Evolutionary conservation across 495 filamentous ascomycete species (phyloP), one percentile per base, ranked within the genome.

Genomic region (Symbiotaphrina buchneri): DNA sequence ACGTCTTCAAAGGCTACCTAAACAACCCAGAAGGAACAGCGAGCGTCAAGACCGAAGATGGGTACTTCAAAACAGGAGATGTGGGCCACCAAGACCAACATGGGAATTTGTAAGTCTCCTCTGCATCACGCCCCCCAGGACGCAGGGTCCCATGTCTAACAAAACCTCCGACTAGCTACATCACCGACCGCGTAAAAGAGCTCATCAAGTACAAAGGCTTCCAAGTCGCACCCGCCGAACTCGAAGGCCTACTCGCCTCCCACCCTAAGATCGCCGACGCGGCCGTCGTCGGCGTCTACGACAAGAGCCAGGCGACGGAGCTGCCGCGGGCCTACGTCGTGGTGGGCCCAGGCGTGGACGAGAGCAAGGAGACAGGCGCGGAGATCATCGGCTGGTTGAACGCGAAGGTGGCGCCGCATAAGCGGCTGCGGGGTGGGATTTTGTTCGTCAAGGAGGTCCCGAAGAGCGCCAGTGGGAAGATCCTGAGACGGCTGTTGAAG

Each of bases 401-500:
- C 3, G 39, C 34, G 21, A 53, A 48, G 40, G 68, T 84, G 0
- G 61, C 73, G 2, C 52, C 58, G 7, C 69, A 85, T 41, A 93
- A 94, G 59, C 60, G 63, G 35, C 52, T 93, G 42, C 64, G 76
- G 19, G 85, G 85, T 11, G 85, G 85, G 2, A 63, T 93, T 0
- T 61, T 60, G 6, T 95, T 90, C 44, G 58, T 91, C 6, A 70
- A 91, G 37, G 57, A 63, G 39, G 65, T 95, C 6, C 85, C 85
- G 18, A 91, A 87, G 63, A 85, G 71, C 36, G 63, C 63, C 0
- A 73, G 69, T 45, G 85, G 85, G 1, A 95, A 95, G 65, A 82
- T 94, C 31, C 47, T 95, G 41, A 71, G 84, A 39, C 59, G 81
- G 26, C 34, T 85, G 23, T 44, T 74, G 42, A 68, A 68, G 42